Evolutionary conservation across 805 yeast species (phyloP), one percentile per base, ranked within the genome.

Genomic region (Komagataella mondaviorum): DNA sequence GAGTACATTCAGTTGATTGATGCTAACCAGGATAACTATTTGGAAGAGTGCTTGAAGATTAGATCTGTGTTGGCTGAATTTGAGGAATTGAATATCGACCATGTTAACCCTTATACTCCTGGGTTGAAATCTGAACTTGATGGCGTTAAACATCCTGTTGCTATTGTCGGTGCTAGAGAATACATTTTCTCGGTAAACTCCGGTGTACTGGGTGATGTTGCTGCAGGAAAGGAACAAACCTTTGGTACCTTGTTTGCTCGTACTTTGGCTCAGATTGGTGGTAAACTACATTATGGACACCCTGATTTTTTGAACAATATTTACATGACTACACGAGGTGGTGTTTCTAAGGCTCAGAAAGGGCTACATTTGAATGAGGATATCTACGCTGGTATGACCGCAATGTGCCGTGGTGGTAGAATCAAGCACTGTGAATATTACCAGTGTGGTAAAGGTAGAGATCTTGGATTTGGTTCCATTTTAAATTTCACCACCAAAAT

Each of bases 381-480:
- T 78, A 85, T 85, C 59, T 85, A 85, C 61, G 93, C 93, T 57
- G 95, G 93, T 70, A 85, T 85, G 89, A 84, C 77, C 61, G 91
- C 88, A 20, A 58, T 85, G 57, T 73, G 82, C 57, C 80, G 95
- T 70, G 95, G 95, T 70, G 95, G 95, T 60, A 77, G 89, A 69
- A 85, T 85, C 61, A 85, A 85, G 71, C 93, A 85, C 64, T 83
- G 89, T 72, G 95, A 85, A 63, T 85, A 85, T 65, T 83, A 80
- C 69, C 95, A 85, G 71, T 85, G 95, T 78, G 95, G 95, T 70
- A 85, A 85, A 69, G 95, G 95, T 65, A 76, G 95, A 74, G 95
- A 85, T 76, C 74, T 85, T 60, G 95, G 95, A 63, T 85, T 85
- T 67, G 89, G 89, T 54, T 84, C 93, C 4, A 85, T 85, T 69